Evolutionary conservation across 2,329 filamentous ascomycete species (phyloP).

Genomic region (Ascochyta rabiei): DNA sequence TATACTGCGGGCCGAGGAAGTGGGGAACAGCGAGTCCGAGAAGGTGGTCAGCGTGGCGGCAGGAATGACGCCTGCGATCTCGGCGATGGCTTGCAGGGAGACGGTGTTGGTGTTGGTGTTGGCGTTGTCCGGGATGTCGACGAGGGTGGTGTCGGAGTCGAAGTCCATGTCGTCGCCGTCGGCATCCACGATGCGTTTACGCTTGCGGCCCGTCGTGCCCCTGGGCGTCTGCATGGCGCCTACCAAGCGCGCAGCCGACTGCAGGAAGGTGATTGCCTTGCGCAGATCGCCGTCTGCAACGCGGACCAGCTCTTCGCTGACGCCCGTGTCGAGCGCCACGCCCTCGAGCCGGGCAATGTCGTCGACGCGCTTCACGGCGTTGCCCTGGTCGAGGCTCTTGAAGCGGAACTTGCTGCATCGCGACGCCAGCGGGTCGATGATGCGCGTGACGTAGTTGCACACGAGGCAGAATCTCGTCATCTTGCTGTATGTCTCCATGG

Average conservation of each 20-base stretch:
- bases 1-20: slow-evolving; percentile 49
- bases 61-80: slow-evolving; percentile 95
- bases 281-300: slow-evolving; percentile 93
- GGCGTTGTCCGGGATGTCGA: background rate
- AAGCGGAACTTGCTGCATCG: slow-evolving; percentile 97
- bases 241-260: slow-evolving; percentile 89
- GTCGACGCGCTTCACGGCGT: slow-evolving; percentile 77
- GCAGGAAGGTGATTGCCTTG: slow-evolving; percentile 94
- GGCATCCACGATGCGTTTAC: slow-evolving; percentile 52
- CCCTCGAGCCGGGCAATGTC: slow-evolving; percentile 83
- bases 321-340: slow-evolving; percentile 76
- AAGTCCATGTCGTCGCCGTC: slow-evolving; percentile 61
- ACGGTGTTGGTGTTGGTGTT: too few species aligned
- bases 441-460: slow-evolving; percentile 97
- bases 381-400: slow-evolving; percentile 89
- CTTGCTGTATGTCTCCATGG: slow-evolving; percentile 97
- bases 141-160: slow-evolving; percentile 30
- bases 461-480: slow-evolving; percentile 98
- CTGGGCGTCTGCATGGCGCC: slow-evolving; percentile 59
- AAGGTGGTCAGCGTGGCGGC: slow-evolving; percentile 72
- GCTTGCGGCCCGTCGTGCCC: slow-evolving; percentile 48
- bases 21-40: slow-evolving; percentile 75
- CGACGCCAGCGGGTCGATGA: slow-evolving; percentile 93
- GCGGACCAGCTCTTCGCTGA: slow-evolving; percentile 80
- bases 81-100: slow-evolving; percentile 81